Percentiles rank a stretch among this genome's conserved stretches.
These are phyloP conservation scores for Claviceps humidiphila DNA, from an alignment of 2,329 filamentous ascomycete genomes.

Conservation along the genomic window DNA sequence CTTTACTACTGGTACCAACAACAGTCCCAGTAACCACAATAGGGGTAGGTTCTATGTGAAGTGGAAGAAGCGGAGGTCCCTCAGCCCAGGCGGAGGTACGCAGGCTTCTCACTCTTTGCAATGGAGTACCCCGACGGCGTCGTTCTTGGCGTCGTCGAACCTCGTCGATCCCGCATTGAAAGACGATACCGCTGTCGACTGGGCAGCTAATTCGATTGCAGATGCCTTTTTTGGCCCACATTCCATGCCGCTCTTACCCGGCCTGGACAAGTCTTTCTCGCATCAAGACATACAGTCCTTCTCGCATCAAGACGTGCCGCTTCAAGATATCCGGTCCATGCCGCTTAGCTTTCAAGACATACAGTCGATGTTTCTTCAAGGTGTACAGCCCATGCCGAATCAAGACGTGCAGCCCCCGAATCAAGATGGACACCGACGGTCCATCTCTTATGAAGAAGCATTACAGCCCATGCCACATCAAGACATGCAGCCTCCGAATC, in stretches of 20 bases:
- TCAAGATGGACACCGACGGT: too few species aligned
- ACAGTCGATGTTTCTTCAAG: too few species aligned
- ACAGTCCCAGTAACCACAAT: neutral
- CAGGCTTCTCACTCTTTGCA: neutral
- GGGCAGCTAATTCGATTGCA: conserved; percentile 1
- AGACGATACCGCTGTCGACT: conserved; percentile 1
- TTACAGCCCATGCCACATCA: too few species aligned
- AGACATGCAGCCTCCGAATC: too few species aligned
- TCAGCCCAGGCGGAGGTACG: neutral
- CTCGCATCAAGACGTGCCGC: neutral
- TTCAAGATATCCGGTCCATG: too few species aligned
- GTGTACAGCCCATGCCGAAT: too few species aligned
- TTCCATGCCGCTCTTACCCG: conserved; percentile 2
- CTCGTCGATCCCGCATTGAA: conserved; percentile 3
- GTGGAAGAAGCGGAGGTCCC: neutral
- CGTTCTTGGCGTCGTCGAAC: conserved; percentile 2
- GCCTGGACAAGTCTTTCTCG: neutral
- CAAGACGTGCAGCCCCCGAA: too few species aligned
- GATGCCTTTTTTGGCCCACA: conserved; percentile 1
- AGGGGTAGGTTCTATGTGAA: neutral
- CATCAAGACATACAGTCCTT: neutral
- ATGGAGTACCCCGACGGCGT: conserved; percentile 6
- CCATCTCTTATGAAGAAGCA: too few species aligned
- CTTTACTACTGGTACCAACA: too few species aligned
- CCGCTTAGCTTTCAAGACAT: too few species aligned